Evolutionary conservation across 2,329 filamentous ascomycete species (phyloP).

Genomic region (Apiospora kogelbergensis): DNA sequence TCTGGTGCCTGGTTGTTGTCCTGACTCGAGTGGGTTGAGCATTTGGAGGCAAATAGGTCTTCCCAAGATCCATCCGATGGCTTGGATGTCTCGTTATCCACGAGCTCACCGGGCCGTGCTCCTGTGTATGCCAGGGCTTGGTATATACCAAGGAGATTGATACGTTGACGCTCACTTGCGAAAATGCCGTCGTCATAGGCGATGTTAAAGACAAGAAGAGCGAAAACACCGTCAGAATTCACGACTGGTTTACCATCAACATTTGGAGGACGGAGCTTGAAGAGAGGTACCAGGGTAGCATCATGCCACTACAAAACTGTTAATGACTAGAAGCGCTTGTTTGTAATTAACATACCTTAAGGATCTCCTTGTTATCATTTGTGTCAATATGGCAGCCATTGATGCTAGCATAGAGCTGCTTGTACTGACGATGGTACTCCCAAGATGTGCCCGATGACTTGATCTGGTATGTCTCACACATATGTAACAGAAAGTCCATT

Average conservation of each 20-base stretch:
- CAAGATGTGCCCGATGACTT: constrained; percentile 13
- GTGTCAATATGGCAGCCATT: constrained; percentile 15
- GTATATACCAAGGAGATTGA: constrained; percentile 27
- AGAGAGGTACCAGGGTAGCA: constrained; percentile 22
- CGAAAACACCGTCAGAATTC: constrained; percentile 20
- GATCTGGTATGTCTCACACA: constrained; percentile 14
- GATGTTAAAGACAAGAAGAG: constrained; percentile 31
- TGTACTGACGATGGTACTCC: constrained; percentile 18
- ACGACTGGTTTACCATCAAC: constrained; percentile 25
- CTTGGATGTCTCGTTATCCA: constrained; percentile 27
- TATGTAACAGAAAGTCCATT: neutral
- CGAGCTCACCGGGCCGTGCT: constrained; percentile 27
- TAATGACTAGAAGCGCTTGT: neutral
- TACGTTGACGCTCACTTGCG: constrained; percentile 21
- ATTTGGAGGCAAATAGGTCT: constrained; percentile 25
- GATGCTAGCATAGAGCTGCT: constrained; percentile 16
- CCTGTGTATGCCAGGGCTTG: constrained; percentile 28
- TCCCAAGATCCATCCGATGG: constrained; percentile 25
- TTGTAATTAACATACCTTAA: constrained; percentile 11
- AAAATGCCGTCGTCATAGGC: constrained; percentile 27
- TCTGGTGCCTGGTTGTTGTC: constrained; percentile 20
- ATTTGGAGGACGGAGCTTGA: constrained; percentile 23
- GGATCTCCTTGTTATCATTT: constrained; percentile 17
- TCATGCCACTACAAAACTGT: constrained; percentile 21
- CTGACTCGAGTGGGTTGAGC: constrained; percentile 9